These are phyloP conservation scores for Pilaira anomala DNA, from an alignment of 192 early-diverging fungal genomes.

Conservation along the genomic window DNA sequence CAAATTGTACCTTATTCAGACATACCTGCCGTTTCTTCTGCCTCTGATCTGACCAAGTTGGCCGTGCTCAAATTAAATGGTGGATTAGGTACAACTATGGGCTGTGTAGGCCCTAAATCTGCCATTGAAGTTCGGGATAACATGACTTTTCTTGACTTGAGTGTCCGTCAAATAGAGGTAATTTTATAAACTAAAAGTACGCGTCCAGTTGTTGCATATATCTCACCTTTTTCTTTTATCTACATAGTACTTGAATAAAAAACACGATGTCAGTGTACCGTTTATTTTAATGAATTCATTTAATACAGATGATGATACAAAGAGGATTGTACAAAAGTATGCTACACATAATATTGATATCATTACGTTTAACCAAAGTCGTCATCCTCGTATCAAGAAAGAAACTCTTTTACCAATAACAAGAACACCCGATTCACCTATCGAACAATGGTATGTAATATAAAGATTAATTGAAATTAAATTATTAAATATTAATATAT, in stretches of 20 bases:
- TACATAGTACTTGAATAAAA: constrained; percentile 80
- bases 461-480: background rate
- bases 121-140: constrained; percentile 98
- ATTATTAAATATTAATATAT: background rate
- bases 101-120: constrained; percentile 96
- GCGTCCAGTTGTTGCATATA: background rate
- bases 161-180: constrained; percentile 97
- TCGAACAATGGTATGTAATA: constrained; percentile 55
- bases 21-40: constrained; percentile 50
- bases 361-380: constrained; percentile 96
- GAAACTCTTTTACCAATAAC: constrained; percentile 89
- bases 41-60: constrained; percentile 77
- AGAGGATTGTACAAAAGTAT: constrained; percentile 98
- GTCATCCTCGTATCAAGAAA: constrained; percentile 90
- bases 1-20: constrained; percentile 81
- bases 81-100: constrained; percentile 99
- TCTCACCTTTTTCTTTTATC: background rate
- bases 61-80: constrained; percentile 99
- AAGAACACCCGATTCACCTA: constrained; percentile 60
- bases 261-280: constrained; percentile 87
- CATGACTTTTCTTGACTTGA: constrained; percentile 98
- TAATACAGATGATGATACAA: constrained; percentile 98
- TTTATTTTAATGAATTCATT: constrained; percentile 99
- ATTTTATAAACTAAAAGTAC: background rate
- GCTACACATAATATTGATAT: constrained; percentile 86